Evolutionary conservation across 805 yeast genomes (phyloP), one percentile per base, ranked within the genome.

Genomic region (Kodamaea sagamina): DNA sequence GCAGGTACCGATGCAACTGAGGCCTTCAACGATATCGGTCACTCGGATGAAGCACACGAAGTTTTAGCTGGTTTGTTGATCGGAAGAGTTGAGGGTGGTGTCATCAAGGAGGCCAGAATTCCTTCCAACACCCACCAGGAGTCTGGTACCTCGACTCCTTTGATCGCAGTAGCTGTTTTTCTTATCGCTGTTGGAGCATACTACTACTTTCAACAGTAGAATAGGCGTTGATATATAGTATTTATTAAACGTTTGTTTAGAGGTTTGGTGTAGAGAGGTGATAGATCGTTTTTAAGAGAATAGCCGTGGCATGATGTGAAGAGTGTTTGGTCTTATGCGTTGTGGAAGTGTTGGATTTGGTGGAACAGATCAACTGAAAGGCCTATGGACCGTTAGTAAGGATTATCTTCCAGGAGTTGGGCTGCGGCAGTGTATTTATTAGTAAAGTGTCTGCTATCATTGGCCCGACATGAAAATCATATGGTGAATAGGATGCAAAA

Each of bases 11-110:
- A 71, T 52, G 73, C 74, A 41, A 71, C 75, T 39, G 75, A 68
- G 52, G 74, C 72, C 2, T 71, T 71, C 50, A 63, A 71, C 53
- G 96, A 89, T 59, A 90, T 93, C 61, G 99, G 99, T 26, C 99
- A 93, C 70, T 89, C 98, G 26, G 97, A 90, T 50, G 97, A 90
- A 53, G 98, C 99, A 31, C 81, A 82, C 54, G 93, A 84, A 55
- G 74, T 84, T 53, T 72, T 93, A 57, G 74, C 68, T 35, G 80
- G 77, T 31, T 70, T 89, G 59, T 72, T 77, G 53, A 77, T 93
- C 46, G 99, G 99, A 52, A 82, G 77, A 41, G 74, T 92, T 41
- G 90, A 89, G 58, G 86, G 82, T 37, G 75, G 77, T 29, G 77
- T 78, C 32, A 48, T 58, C 34, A 58, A 59, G 42, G 63, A 62